These are phyloP conservation scores for Naegleria fowleri DNA, from an alignment of 208 protist genomes.

Conservation along the genomic window DNA sequence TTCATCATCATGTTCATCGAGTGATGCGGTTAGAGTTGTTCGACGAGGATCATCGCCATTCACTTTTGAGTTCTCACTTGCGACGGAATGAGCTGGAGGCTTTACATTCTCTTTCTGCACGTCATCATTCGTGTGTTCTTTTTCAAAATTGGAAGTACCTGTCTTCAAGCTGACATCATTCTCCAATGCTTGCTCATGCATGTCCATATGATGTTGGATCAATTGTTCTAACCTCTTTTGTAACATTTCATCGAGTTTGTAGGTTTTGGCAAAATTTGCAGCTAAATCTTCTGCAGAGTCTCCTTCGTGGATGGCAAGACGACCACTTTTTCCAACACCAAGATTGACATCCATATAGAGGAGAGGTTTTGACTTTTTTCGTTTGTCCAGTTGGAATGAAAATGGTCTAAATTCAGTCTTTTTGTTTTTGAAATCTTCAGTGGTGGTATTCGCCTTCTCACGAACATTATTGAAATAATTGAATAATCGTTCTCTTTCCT, in stretches of 20 bases:
- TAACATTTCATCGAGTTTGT: constrained; percentile 39
- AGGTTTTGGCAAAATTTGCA: constrained; percentile 41
- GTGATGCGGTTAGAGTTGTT: no score
- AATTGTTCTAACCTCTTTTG: neutral
- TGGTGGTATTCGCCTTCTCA: no score
- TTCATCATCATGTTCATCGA: no score
- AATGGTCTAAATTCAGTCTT: constrained; percentile 43
- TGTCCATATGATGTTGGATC: neutral
- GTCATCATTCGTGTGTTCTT: no score
- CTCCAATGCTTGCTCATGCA: no score
- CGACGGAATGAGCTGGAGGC: no score
- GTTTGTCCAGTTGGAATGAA: constrained; percentile 31
- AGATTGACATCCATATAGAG: constrained; percentile 56
- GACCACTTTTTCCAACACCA: constrained; percentile 45
- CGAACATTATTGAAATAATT: neutral
- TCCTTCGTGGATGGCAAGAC: constrained; percentile 48
- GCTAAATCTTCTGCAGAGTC: constrained; percentile 47
- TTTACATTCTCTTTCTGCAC: no score
- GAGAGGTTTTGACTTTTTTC: constrained; percentile 38
- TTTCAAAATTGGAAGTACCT: no score
- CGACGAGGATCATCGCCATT: no score
- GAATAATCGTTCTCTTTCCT: neutral
- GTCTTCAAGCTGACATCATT: no score
- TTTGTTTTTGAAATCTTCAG: neutral
- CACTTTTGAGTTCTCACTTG: no score